phyloP scores from a whole-genome alignment of 805 yeast species.

The Starmerella geochares region DNA sequence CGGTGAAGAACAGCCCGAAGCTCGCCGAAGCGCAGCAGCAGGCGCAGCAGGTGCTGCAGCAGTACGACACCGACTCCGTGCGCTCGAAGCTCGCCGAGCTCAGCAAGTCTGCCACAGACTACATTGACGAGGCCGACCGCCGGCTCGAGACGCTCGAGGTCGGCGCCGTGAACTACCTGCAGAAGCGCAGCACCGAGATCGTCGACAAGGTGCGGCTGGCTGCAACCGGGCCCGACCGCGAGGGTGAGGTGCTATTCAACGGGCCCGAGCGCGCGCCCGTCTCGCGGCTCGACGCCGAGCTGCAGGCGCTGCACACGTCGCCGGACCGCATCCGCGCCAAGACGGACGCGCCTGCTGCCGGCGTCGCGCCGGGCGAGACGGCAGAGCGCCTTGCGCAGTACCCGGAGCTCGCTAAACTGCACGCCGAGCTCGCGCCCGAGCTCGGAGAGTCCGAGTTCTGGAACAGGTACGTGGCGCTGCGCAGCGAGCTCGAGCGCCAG shows the following conservation, averaged over 20 bases:
- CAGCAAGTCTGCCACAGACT: conserved; percentile 45
- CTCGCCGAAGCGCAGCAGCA: conserved; percentile 9
- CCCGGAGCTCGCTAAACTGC: conserved; percentile 44
- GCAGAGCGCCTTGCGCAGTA: conserved; percentile 38
- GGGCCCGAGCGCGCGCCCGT: conserved; percentile 33
- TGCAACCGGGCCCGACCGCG: conserved; percentile 20
- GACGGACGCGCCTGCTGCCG: conserved; percentile 20
- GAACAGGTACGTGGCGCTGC: conserved; percentile 55
- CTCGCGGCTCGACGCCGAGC: conserved; percentile 54
- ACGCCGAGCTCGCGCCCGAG: conserved; percentile 59
- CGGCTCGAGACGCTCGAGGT: conserved; percentile 66
- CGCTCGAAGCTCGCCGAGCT: conserved; percentile 30
- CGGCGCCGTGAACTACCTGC: conserved; percentile 51
- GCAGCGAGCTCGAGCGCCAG: conserved; percentile 44
- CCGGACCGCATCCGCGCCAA: conserved; percentile 37
- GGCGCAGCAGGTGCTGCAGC: conserved; percentile 7
- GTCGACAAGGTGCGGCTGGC: conserved; percentile 38
- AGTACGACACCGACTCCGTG: conserved; percentile 19
- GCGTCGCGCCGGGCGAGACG: conserved; percentile 43
- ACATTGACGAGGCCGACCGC: conserved; percentile 61
- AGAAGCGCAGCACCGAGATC: conserved; percentile 43
- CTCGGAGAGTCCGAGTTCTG: conserved; percentile 58
- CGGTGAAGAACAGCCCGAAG: conserved; percentile 14
- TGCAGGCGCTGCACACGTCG: conserved; percentile 45
- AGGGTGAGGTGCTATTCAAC: conserved; percentile 37